These are phyloP conservation scores for Maudiozyma turicensis DNA, from an alignment of 805 yeast species.

Conservation along the genomic window DNA sequence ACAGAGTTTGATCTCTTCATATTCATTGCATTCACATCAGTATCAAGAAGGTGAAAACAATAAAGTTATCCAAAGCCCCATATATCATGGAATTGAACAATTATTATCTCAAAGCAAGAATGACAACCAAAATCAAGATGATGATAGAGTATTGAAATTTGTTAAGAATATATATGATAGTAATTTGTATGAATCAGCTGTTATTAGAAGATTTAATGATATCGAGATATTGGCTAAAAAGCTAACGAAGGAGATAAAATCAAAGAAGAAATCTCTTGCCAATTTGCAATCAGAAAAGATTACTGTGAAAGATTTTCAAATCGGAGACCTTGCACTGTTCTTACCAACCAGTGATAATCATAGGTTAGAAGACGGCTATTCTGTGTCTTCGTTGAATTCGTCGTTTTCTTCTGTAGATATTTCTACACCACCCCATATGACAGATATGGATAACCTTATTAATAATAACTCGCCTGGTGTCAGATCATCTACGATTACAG, in stretches of 20 bases:
- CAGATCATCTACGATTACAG: too few relatives aligned
- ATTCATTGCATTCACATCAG: constrained; percentile 5
- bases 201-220: constrained; percentile 72
- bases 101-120: neutral
- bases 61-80: constrained; percentile 42
- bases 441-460: neutral
- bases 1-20: constrained; percentile 27
- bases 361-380: constrained; percentile 5
- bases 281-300: constrained; percentile 37
- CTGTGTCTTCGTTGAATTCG: constrained; percentile 23
- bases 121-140: neutral
- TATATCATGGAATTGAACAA: constrained; percentile 22
- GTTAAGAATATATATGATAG: constrained; percentile 22
- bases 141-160: neutral
- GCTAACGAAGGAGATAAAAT: constrained; percentile 51
- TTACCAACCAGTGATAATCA: constrained; percentile 54
- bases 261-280: constrained; percentile 22
- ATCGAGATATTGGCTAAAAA: constrained; percentile 85
- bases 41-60: neutral
- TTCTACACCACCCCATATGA: constrained; percentile 23
- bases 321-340: constrained; percentile 74
- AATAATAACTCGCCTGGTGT: neutral
- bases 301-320: constrained; percentile 55
- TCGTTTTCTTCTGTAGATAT: constrained; percentile 29
- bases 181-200: constrained; percentile 32